Base-by-base conservation (phyloP, 495 filamentous ascomycete species). In the Xylaria flabelliformis region DNA sequence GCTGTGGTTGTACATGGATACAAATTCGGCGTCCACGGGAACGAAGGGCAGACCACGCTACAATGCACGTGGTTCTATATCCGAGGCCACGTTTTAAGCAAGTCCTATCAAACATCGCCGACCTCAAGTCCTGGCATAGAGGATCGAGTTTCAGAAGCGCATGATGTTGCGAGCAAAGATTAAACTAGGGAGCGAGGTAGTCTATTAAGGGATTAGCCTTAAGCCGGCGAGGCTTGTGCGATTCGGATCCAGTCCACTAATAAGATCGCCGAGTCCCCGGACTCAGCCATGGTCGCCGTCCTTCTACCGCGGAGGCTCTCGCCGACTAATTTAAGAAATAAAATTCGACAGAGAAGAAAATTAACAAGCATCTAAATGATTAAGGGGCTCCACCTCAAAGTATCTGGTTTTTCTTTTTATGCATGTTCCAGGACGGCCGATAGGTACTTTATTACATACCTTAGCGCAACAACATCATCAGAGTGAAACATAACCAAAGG, bases 401-500 rank as follows among this genome's bases (percentile, higher is more conserved):
- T 21, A 5, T 6, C 48, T 51, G 6, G 15, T 34, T 6, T 48
- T 71, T 64, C 69, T 71, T 64, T 55, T 42, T 42, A 64, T 64
- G 46, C 48, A 39, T 21, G 36, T 58, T 56, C 69, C 55, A 32
- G 59, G 46, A 44, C 56, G 9, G 29, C 44, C 44, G 58, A n/a
- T 44, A n/a, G n/a, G n/a, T n/a, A 56, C 53, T 21, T 26, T 44
- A 59, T 39, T 21, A 32, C 50, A 61, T 13, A 19, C 39, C 53
- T 69, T 32, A 36, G 44, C 17, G 41, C 55, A 39, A 42, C 39
- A 15, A 7, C 9, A 36, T 50, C 26, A 42, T 63, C 10, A 12
- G 21, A 70, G 13, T 32, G 58, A 71, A 71, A 34, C n/a, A 53
- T 36, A 71, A 64, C 69, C 59, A 71, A 71, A 56, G 48, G 32